Evolutionary conservation across 2,329 filamentous ascomycete species (phyloP), one percentile per base, ranked within the genome.

Genomic region (Trichoderma sp.): DNA sequence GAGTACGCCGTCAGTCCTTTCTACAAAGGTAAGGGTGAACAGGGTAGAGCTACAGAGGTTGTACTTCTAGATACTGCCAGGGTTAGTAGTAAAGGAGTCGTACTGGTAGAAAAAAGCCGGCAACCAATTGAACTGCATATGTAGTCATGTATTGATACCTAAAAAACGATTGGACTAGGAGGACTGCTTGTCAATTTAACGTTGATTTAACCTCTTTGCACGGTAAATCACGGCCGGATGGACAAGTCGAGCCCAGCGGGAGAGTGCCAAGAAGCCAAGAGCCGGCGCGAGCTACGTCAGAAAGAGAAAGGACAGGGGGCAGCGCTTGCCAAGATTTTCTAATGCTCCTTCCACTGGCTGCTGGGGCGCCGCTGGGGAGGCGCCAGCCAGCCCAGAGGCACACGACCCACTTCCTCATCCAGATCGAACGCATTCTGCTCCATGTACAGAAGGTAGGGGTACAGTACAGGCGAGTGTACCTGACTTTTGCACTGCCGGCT

Each of bases 321-420:
- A 26, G 36, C 60, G 68, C 68, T 30, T 71, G 68, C 60, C 68
- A 64, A 64, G 60, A 36, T 15, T 58, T 70, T 30, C 47, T 43
- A 58, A 64, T 58, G 60, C n/a, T 64, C 60, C 68, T 71, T 63
- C 60, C 60, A 43, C 9, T 64, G 36, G 30, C 68, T 60, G 32
- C 51, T 63, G 58, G 43, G 43, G n/a, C 43, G 18, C 18, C n/a
- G 36, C 36, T 39, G 36, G 43, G 57, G 36, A 56, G 39, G 58
- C 60, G 60, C 36, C 34, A 57, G 51, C 47, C n/a, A 56, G 68
- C 30, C 32, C 30, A 43, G 39, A 39, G 51, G 51, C 62, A 67
- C 70, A 62, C 70, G 70, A 71, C 63, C 70, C 70, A 71, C 70
- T 71, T 67, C 70, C 70, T 26, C 70, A 72, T 61, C 39, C 28